Evolutionary conservation across 2,329 filamentous ascomycete species (phyloP), one percentile per base, ranked within the genome.

Genomic region (Diatrype stigma): DNA sequence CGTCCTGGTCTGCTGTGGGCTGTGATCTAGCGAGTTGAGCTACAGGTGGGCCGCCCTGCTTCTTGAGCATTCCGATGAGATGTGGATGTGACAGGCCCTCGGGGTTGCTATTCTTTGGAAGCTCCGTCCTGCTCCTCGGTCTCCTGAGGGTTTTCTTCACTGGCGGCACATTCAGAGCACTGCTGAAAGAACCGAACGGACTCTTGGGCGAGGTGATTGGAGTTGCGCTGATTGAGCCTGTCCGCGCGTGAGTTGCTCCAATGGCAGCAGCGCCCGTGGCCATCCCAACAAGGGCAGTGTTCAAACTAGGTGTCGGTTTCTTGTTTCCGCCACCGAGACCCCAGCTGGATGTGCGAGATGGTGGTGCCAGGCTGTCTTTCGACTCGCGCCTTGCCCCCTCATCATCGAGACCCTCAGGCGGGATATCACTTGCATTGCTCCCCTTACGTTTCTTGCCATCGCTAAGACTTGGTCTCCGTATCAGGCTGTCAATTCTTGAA

Each of bases 221-320:
- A 8, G 76, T 73, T 42, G 74, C 77, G 59, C 80, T 80, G 51
- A 88, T 74, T 6, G 86, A 87, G 34, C 81, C 79, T 54, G 76
- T 82, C 32, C 80, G 75, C 35, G 79, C 72, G 59, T 85, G 82
- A 0, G 75, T 72, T 3, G 77, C 73, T 22, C 79, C 80, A 37
- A 85, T 79, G 16, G 79, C 74, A 19, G 80, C 80, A 34, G 79
- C 73, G 42, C 73, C 74, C 32, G 73, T 76, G 3, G 75, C 78
- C 72, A 85, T 81, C 21, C 74, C 76, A 6, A 78, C 70, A 38
- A 86, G 65, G 2, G 80, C 78, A 0, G 79, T 84, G 59, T 83
- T 84, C 56, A 86, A 75, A 60, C 75, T 83, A 2, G 81, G 80
- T 2, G 73, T 71, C 26, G 67, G 67, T 52, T 77, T 76, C 67